phyloP scores from a whole-genome alignment of 2,329 filamentous ascomycete species.

The Colletotrichum viniferum region DNA sequence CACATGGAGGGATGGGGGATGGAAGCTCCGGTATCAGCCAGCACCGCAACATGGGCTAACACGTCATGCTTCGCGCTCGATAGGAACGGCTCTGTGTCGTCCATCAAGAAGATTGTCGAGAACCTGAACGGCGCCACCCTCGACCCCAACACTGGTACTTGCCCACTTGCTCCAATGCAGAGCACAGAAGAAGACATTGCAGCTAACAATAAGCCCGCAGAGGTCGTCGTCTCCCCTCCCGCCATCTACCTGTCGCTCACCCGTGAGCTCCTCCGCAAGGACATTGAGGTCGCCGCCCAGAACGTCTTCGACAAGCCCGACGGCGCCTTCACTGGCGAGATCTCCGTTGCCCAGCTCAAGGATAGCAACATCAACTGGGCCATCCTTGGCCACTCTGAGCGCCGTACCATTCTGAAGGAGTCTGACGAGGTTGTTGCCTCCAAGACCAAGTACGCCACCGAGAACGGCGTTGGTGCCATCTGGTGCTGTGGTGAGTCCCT shows the following conservation, averaged over 20 bases:
- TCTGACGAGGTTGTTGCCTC: conserved; percentile 82
- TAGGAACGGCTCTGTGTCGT: conserved; percentile 92
- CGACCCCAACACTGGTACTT: conserved; percentile 75
- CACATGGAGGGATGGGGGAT: neutral
- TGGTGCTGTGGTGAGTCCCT: conserved; percentile 97
- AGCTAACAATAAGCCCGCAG: conserved; percentile 47
- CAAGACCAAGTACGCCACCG: conserved; percentile 93
- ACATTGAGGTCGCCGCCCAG: conserved; percentile 88
- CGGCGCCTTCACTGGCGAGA: conserved; percentile 96
- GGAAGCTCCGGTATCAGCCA: neutral
- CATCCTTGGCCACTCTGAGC: conserved; percentile 93
- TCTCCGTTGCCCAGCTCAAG: conserved; percentile 88
- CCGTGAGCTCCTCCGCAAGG: conserved; percentile 75
- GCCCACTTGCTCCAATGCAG: neutral
- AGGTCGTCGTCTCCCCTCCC: conserved; percentile 94
- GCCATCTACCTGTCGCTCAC: conserved; percentile 88
- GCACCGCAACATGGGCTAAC: conserved; percentile 19
- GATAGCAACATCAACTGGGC: conserved; percentile 89
- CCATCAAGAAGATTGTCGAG: conserved; percentile 88
- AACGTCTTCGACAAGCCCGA: conserved; percentile 98
- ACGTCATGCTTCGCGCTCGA: neutral
- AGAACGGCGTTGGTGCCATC: conserved; percentile 87
- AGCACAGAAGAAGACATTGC: neutral
- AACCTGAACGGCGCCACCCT: conserved; percentile 87
- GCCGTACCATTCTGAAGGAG: conserved; percentile 88